Conservation (phyloP, 331 rosid species). For the Acacia concinna region DNA sequence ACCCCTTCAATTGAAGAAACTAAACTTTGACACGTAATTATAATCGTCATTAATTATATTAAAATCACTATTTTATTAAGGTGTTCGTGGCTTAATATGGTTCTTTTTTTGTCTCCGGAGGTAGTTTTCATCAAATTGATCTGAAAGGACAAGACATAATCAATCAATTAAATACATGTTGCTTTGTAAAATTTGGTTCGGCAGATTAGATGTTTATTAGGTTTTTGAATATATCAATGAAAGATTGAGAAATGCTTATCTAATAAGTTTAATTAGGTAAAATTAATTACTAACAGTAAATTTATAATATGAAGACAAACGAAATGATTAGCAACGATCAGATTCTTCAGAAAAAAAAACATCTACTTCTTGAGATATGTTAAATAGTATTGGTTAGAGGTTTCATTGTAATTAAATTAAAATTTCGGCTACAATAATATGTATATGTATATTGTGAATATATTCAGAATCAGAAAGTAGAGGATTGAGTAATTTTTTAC, state of each 20-base stretch:
- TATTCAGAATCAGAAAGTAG: background rate
- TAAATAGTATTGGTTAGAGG: background rate
- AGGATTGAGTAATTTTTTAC: background rate
- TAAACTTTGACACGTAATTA: slow-evolving; percentile 32
- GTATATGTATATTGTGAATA: too few relatives aligned
- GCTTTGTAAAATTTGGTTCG: background rate
- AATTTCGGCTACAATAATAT: background rate
- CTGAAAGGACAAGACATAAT: background rate
- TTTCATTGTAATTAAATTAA: background rate
- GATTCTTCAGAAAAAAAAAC: too few relatives aligned
- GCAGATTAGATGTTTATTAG: background rate
- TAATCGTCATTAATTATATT: slow-evolving; percentile 15
- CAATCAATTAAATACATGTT: background rate
- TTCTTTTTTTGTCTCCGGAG: background rate
- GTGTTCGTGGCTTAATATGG: slow-evolving; percentile 21
- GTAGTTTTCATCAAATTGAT: slow-evolving; percentile 27
- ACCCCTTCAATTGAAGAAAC: background rate
- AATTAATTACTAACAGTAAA: background rate
- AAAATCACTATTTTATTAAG: background rate
- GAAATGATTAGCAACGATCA: background rate
- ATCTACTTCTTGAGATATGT: background rate
- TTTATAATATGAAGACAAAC: background rate
- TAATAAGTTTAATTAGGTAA: background rate
- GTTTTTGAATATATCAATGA: background rate
- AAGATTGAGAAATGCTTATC: background rate